Percentiles rank a stretch among this genome's conserved stretches.
Evolutionary conservation across 257 asterid genomes (phyloP).

Genomic region (Schizonepeta tenuifolia): DNA sequence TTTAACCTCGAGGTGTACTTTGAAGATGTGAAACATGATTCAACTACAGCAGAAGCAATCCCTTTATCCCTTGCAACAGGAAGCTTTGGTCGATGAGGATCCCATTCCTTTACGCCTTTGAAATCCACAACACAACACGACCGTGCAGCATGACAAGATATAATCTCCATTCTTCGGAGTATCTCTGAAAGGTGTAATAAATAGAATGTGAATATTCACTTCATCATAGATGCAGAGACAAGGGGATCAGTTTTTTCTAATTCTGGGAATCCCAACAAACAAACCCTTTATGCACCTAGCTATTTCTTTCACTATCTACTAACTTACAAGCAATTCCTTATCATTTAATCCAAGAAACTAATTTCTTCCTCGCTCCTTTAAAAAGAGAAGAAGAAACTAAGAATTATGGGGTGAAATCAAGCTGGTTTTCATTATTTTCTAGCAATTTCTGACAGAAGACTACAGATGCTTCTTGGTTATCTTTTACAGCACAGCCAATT

Average conservation of each 20-base stretch:
- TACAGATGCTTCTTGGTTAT: slow-evolving; percentile 21
- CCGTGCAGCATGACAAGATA: slow-evolving; percentile 51
- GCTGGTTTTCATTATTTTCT: slow-evolving; percentile 10
- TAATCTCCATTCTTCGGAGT: slow-evolving; percentile 54
- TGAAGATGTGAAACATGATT: slow-evolving; percentile 34
- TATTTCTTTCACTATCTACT: neutral
- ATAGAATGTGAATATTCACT: slow-evolving; percentile 22
- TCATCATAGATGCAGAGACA: slow-evolving; percentile 7
- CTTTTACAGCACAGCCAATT: neutral
- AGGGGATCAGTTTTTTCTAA: neutral
- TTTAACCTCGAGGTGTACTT: slow-evolving; percentile 37
- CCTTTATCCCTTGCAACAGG: slow-evolving; percentile 36
- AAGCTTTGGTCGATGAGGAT: slow-evolving; percentile 40
- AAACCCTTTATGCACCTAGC: neutral
- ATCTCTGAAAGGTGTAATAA: slow-evolving; percentile 46
- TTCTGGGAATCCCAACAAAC: neutral
- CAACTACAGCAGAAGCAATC: slow-evolving; percentile 28
- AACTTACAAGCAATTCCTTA: neutral
- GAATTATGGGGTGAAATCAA: neutral
- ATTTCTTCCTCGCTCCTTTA: neutral
- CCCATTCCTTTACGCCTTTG: slow-evolving; percentile 42
- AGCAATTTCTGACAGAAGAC: neutral
- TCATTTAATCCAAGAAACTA: neutral
- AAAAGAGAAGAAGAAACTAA: neutral
- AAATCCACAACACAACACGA: slow-evolving; percentile 42